Percentiles rank a stretch among this genome's conserved stretches.
Evolutionary conservation across 2,329 filamentous ascomycete genomes (phyloP).

Genomic region (Lasiodiplodia gonubiensis): DNA sequence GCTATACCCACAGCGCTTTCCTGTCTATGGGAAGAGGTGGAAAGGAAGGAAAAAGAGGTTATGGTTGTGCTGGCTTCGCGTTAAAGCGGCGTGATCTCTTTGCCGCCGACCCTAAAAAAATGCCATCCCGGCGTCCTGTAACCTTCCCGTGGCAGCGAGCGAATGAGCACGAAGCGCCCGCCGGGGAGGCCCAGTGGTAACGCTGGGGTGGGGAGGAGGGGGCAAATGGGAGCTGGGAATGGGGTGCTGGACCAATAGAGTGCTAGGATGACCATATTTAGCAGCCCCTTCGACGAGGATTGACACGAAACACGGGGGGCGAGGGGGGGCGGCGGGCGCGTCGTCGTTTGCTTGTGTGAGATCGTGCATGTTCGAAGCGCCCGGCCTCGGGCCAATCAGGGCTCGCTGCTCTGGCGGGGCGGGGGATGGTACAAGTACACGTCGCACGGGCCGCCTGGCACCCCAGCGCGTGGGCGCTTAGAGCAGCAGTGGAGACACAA

Average conservation of each 20-base stretch:
- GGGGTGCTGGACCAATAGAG: neutral
- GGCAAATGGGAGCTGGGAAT: neutral
- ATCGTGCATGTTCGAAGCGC: constrained; percentile 13
- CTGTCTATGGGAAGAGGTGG: neutral
- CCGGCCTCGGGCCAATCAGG: neutral
- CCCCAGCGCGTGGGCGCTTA: neutral
- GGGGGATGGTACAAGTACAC: neutral
- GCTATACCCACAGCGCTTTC: neutral
- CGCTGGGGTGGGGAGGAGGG: neutral
- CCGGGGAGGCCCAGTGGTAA: neutral
- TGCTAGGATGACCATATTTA: neutral
- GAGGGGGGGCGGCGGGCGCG: neutral
- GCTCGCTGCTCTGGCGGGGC: neutral
- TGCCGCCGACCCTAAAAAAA: neutral
- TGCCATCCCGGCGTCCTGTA: constrained; percentile 17
- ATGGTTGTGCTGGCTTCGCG: neutral
- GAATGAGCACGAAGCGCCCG: neutral
- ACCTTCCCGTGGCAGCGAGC: constrained; percentile 20
- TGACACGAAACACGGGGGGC: neutral
- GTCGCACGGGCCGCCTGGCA: neutral
- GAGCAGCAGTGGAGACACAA: neutral
- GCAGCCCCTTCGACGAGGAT: neutral
- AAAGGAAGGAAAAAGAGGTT: neutral
- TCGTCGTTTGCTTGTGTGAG: constrained; percentile 7
- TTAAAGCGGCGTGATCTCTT: constrained; percentile 17